Percentiles rank a stretch among this genome's conserved stretches.
Conservation (phyloP, 768 basidiomycete genomes). For the Kondoa malvinella region DNA sequence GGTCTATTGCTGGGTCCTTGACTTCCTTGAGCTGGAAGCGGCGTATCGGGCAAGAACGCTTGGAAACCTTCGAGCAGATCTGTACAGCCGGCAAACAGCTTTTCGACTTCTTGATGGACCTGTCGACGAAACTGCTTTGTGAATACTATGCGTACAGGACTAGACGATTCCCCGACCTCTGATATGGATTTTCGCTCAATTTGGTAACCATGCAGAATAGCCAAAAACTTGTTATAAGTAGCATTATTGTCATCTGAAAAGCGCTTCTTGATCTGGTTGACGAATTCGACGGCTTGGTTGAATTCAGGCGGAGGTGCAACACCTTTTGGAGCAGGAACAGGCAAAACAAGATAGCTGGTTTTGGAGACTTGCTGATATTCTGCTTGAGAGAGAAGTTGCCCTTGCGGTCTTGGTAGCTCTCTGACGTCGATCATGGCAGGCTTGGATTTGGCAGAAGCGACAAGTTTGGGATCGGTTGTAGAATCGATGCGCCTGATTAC, state of each 20-base stretch:
- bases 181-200: slow-evolving; percentile 42
- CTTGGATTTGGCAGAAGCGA: background rate
- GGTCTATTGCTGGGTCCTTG: no score
- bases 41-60: slow-evolving; percentile 28
- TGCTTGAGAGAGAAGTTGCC: background rate
- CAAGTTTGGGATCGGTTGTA: background rate
- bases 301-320: slow-evolving; percentile 13
- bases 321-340: background rate
- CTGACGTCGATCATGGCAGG: background rate
- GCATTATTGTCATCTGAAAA: slow-evolving; percentile 69
- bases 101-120: slow-evolving; percentile 27
- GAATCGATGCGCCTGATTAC: slow-evolving; percentile 22
- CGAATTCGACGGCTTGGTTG: slow-evolving; percentile 77
- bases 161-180: slow-evolving; percentile 35
- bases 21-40: slow-evolving; percentile 6
- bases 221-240: slow-evolving; percentile 42
- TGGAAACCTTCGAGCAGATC: slow-evolving; percentile 29
- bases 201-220: slow-evolving; percentile 38
- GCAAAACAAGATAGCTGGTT: background rate
- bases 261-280: slow-evolving; percentile 94
- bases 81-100: slow-evolving; percentile 25
- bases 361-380: slow-evolving; percentile 4
- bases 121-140: no score
- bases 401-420: background rate
- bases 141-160: slow-evolving; percentile 10